A percentile compares a stretch with the other conserved stretches of the same genome.
phyloP scores from a whole-genome alignment of 768 basidiomycete species.

The Chiua virens region DNA sequence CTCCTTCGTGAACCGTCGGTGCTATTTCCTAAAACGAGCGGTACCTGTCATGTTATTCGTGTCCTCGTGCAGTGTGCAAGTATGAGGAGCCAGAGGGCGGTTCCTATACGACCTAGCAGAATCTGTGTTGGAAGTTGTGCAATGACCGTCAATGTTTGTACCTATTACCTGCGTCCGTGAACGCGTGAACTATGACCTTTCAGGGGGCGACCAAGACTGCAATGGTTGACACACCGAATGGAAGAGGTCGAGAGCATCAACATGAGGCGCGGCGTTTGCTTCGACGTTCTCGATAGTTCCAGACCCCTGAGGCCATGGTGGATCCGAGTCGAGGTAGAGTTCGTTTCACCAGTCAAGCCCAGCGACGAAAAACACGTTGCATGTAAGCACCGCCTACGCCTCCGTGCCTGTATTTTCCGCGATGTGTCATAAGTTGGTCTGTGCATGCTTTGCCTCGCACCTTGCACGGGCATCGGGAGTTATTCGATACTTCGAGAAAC shows the following conservation, averaged over 20 bases:
- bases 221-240: background rate
- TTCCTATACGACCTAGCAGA: background rate
- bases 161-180: constrained; percentile 2
- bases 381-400: background rate
- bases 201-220: no score
- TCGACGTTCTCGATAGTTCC: background rate
- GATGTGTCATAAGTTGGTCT: background rate
- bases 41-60: background rate
- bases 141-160: background rate
- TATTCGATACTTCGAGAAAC: background rate
- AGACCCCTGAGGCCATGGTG: background rate
- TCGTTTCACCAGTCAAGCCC: background rate
- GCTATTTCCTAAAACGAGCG: background rate
- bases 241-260: background rate
- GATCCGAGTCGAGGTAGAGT: background rate
- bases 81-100: background rate
- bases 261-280: constrained; percentile 2
- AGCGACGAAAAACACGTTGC: background rate
- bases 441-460: background rate
- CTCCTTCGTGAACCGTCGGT: background rate
- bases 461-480: background rate
- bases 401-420: background rate
- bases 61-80: background rate
- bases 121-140: background rate
- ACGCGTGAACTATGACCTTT: no score